Evolutionary conservation across 495 filamentous ascomycete species (phyloP), one percentile per base, ranked within the genome.

Genomic region (Mycothermus thermophilus): DNA sequence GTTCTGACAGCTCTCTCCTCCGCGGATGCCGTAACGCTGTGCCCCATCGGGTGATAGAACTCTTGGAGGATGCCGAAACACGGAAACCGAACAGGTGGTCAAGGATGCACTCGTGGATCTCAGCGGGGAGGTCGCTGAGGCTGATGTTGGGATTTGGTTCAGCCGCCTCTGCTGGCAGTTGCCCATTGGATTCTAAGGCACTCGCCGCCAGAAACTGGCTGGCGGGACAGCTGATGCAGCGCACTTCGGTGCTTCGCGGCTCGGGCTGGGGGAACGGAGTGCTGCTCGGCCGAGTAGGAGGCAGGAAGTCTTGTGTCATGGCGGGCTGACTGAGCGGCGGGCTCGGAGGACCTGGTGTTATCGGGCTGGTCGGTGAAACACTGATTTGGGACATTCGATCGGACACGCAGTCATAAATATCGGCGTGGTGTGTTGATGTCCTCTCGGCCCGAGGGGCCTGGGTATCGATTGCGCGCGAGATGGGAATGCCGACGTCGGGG

Each of bases 71-170:
- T 1, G 74, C 60, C 3, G 74, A 71, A 11, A 69, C 65, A 4
- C 77, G 65, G 29, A 75, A 72, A 8, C 79, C 79, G 31, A 77
- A 78, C 10, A 83, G 51, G 46, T 78, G 67, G 44, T 81, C 77
- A 6, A 81, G 58, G 29, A 83, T 76, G 26, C 64, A 68, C 42
- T 82, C 77, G 48, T 80, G 74, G 31, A 83, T 80, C 51, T 83
- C 79, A 33, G 68, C 62, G 12, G 79, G 79, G 8, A 83, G 60
- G 36, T 72, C 57, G 34, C 63, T 59, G 34, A 80, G 59, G 39
- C 58, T 55, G 20, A 59, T 40, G 18, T 47, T 51, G 26, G 72
- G 57, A 32, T 41, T 52, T 18, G 55, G 38, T 11, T 44, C 48
- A 1, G 60, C 43, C 8, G 55, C 45, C 4, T 51, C 23, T 8